Base-by-base conservation (phyloP, 257 asterid genomes). In the Galeopsis tetrahit region DNA sequence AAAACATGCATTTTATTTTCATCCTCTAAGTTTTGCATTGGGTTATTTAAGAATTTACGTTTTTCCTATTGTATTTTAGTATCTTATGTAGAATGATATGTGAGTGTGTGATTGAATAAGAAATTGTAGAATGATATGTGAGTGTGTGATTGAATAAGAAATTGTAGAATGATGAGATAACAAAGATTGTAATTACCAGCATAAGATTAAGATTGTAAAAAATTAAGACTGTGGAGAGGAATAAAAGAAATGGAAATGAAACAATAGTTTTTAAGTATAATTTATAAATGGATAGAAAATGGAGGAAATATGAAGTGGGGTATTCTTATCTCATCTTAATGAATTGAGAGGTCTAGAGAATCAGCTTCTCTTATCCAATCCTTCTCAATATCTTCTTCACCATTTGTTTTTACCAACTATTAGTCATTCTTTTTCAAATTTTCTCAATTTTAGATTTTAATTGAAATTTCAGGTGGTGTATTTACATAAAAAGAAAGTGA, bases 241-340 rank as follows among this genome's bases (percentile, higher is more conserved):
- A 53, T 15, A 7, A 5, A 53, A 21, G 1, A 53, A 17, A n/a
- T 32, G 42, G 5, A 33, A 33, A 2, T 14, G 66, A 59, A 52
- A 0, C 7, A 52, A 3, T 32, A 39, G 63, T 33, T 33, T 10
- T 56, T 28, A n/a, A n/a, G n/a, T n/a, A 35, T 36, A n/a, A n/a
- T 62, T 38, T 62, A n/a, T n/a, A n/a, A 3, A 14, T 62, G 34
- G 35, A 14, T 66, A 15, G 70, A 9, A 42, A 66, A 66, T 66
- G n/a, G 59, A 66, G 32, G 43, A 10, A 31, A 28, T 48, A n/a
- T 2, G 59, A 66, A 32, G 73, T 68, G 73, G 73, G 73, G 38
- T 40, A 69, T 10, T 39, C 74, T 40, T 56, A 69, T 69, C 74
- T 69, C 57, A 69, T 69, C 56, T 56, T 28, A 9, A 11, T 40